Evolutionary conservation across 2,329 filamentous ascomycete genomes (phyloP), one percentile per base, ranked within the genome.

Genomic region (Monosporascus sp.): DNA sequence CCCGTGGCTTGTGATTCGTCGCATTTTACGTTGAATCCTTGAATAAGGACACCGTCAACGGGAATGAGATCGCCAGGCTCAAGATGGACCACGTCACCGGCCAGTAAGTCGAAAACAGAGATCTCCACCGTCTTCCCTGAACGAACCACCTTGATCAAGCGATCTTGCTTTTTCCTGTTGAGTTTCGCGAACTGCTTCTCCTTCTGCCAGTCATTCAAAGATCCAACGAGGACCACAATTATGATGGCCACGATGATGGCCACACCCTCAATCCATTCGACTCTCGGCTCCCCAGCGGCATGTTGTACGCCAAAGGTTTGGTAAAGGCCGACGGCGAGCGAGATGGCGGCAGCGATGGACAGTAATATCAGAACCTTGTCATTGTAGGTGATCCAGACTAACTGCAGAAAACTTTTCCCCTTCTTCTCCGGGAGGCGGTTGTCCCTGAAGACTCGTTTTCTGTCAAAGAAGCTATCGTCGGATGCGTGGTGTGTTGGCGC

Each of bases 301-400:
- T 88, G 84, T 4, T 76, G 60, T 20, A 74, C 73, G 14, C 86
- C 86, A 66, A 90, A 86, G 0, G 86, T 87, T 67, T 91, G 86
- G 67, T 91, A 92, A 0, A 91, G 75, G 48, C 88, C 88, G 43
- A 92, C 79, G 5, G 84, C 86, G 44, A 92, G 77, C 45, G 88
- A 91, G 49, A 92, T 82, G 38, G 84, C 76, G 3, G 88, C 88
- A 44, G 88, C 88, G 48, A 81, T 75, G 0, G 86, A 88, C 52
- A 91, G 75, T 6, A 91, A 74, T 54, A 90, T 87, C 46, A 91
- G 74, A 3, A 92, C 86, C 68, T 91, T 92, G 76, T 92, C 88
- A 71, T 91, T 90, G 68, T 90, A 90, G 0, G 88, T 90, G 62
- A 91, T 88, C 88, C 88, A 91, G 71, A 90, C 87, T 43, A 92